These are phyloP conservation scores for Diaporthe ampelina DNA, from an alignment of 2,329 filamentous ascomycete genomes.

Conservation along the genomic window DNA sequence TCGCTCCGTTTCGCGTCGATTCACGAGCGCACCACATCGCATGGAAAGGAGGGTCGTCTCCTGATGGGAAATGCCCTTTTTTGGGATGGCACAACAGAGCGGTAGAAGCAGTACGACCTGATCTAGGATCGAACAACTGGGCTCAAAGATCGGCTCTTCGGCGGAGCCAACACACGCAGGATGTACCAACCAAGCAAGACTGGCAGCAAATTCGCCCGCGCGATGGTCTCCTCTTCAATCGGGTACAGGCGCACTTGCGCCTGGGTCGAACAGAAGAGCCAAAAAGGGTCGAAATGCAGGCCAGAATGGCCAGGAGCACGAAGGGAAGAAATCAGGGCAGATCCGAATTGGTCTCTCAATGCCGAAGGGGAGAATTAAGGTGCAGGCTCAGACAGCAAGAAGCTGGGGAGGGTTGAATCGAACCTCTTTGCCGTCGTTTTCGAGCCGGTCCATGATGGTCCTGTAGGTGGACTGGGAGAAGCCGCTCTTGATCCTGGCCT, in stretches of 20 bases:
- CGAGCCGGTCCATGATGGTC: constrained; percentile 82
- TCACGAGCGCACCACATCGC: background rate
- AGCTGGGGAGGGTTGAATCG: constrained; percentile 48
- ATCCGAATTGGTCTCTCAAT: background rate
- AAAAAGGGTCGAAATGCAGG: constrained; percentile 8
- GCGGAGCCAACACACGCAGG: background rate
- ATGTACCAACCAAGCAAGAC: constrained; percentile 10
- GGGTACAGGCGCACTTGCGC: constrained; percentile 28
- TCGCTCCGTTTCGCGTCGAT: constrained; percentile 5
- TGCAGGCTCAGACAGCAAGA: constrained; percentile 40
- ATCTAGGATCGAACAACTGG: constrained; percentile 29
- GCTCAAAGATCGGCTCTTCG: constrained; percentile 22
- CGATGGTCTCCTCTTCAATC: background rate
- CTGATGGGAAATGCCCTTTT: background rate
- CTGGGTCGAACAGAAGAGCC: background rate
- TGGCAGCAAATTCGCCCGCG: background rate
- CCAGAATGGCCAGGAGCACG: constrained; percentile 1
- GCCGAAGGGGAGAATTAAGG: constrained; percentile 40
- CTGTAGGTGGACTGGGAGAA: constrained; percentile 79
- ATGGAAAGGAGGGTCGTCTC: background rate
- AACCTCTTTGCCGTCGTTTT: constrained; percentile 81
- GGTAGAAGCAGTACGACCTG: constrained; percentile 32
- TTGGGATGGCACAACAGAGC: constrained; percentile 45
- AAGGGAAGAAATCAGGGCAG: background rate
- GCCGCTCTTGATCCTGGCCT: constrained; percentile 70